Evolutionary conservation across 2,329 filamentous ascomycete genomes (phyloP).

Genomic region (Alternaria consortialis): DNA sequence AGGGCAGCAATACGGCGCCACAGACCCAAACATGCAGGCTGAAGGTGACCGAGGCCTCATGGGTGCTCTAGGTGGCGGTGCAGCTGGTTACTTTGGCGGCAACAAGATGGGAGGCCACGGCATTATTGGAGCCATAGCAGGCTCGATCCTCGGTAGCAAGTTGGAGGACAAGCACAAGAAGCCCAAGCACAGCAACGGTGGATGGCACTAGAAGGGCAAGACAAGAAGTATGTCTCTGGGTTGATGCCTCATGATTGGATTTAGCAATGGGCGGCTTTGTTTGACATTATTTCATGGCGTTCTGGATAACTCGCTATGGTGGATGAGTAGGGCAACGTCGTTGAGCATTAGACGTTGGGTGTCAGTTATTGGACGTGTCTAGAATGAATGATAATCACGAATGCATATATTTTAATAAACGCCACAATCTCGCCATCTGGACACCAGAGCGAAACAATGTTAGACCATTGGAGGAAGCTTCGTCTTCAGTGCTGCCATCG

Average conservation of each 20-base stretch:
- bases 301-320: not conserved
- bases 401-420: not conserved
- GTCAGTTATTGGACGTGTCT: not conserved
- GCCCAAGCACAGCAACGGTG: conserved; percentile 32
- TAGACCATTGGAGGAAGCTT: not conserved
- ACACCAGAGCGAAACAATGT: conserved; percentile 1
- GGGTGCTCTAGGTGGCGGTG: conserved; percentile 65
- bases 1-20: conserved; percentile 54
- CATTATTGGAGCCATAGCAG: conserved; percentile 65
- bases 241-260: not conserved
- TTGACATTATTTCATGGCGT: conserved; percentile 2
- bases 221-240: not conserved
- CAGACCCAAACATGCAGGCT: conserved; percentile 56
- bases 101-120: conserved; percentile 65
- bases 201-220: conserved; percentile 17
- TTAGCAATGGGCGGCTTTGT: not conserved
- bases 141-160: conserved; percentile 65
- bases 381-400: conserved; percentile 9
- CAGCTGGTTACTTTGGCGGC: conserved; percentile 65
- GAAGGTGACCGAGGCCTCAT: conserved; percentile 67
- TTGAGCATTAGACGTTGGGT: not conserved
- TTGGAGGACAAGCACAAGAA: conserved; percentile 64
- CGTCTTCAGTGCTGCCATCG: not conserved
- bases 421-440: not conserved
- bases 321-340: not conserved